phyloP scores from a whole-genome alignment of 225 moss, liverwort and hornwort genomes.

The Pseudoscleropodium purum region DNA sequence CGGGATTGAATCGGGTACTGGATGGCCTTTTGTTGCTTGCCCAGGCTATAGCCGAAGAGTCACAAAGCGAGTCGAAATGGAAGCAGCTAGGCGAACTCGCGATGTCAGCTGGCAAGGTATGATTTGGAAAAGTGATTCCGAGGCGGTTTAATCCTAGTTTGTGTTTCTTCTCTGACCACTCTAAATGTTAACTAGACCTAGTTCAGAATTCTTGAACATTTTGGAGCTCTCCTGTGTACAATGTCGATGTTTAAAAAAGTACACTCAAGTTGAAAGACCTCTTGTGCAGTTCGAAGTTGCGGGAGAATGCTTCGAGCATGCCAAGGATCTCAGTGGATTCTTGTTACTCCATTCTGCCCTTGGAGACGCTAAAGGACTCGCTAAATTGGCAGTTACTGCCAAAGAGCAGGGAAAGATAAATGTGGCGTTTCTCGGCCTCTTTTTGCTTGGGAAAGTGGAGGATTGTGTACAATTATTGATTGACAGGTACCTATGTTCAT shows the following conservation, averaged over 20 bases:
- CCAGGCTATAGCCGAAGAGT: slow-evolving; percentile 81
- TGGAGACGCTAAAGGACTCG: slow-evolving; percentile 70
- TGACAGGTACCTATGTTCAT: slow-evolving; percentile 52
- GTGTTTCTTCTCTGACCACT: neutral
- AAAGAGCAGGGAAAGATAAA: slow-evolving; percentile 92
- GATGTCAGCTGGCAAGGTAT: slow-evolving; percentile 88
- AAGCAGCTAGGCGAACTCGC: slow-evolving; percentile 92
- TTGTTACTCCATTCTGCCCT: slow-evolving; percentile 83
- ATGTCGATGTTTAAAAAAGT: neutral
- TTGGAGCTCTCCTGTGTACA: neutral
- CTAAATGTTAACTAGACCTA: neutral
- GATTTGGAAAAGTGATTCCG: neutral
- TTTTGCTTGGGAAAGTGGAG: slow-evolving; percentile 77
- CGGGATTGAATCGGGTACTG: neutral
- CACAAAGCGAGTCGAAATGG: slow-evolving; percentile 97
- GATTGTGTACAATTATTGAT: slow-evolving; percentile 85
- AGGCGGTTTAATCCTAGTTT: neutral
- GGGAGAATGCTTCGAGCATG: slow-evolving; percentile 82
- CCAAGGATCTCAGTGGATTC: slow-evolving; percentile 87
- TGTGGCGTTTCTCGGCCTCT: slow-evolving; percentile 84
- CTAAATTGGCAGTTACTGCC: slow-evolving; percentile 59
- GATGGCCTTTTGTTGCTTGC: neutral
- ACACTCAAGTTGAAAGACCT: neutral
- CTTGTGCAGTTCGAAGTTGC: slow-evolving; percentile 76
- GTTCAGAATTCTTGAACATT: neutral